These are phyloP conservation scores for Colletotrichum magnum DNA, from an alignment of 2,329 filamentous ascomycete genomes.

Conservation along the genomic window DNA sequence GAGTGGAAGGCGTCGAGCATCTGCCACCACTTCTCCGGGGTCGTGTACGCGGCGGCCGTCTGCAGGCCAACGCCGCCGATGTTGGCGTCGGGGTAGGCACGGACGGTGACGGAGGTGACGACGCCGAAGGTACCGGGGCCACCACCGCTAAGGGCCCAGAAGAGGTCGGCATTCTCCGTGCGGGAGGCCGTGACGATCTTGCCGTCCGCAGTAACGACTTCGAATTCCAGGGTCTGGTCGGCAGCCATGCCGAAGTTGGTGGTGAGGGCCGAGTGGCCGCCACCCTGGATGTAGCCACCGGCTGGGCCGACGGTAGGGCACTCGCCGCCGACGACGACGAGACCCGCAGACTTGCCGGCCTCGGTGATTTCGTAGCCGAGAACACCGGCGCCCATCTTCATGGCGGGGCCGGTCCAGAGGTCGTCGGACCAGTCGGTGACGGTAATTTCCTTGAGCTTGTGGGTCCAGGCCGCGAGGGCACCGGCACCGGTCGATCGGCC, in stretches of 20 bases:
- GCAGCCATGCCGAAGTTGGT: slow-evolving; percentile 71
- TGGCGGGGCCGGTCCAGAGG: slow-evolving; percentile 64
- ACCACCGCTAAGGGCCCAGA: slow-evolving; percentile 74
- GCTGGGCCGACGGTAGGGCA: slow-evolving; percentile 69
- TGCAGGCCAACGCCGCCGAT: slow-evolving; percentile 60
- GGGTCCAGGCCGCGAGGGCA: slow-evolving; percentile 56
- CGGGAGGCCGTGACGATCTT: slow-evolving; percentile 62
- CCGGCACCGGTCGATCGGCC: slow-evolving; percentile 57
- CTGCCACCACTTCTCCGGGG: slow-evolving; percentile 61
- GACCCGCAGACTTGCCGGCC: slow-evolving; percentile 28
- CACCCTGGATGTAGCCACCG: slow-evolving; percentile 73
- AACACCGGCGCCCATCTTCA: slow-evolving; percentile 68
- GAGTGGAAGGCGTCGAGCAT: slow-evolving; percentile 60
- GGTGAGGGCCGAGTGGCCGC: slow-evolving; percentile 69
- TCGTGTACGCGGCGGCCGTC: slow-evolving; percentile 41
- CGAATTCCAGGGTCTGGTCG: slow-evolving; percentile 70
- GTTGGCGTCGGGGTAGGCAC: slow-evolving; percentile 60
- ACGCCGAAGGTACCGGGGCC: slow-evolving; percentile 72
- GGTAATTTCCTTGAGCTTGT: slow-evolving; percentile 57
- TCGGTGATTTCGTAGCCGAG: slow-evolving; percentile 59
- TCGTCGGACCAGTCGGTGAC: slow-evolving; percentile 55
- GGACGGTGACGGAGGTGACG: slow-evolving; percentile 68
- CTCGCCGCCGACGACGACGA: slow-evolving; percentile 61
- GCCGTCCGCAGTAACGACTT: slow-evolving; percentile 69
- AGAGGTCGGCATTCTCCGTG: slow-evolving; percentile 67